Evolutionary conservation across 441 rosid species (phyloP).

Genomic region (Croton laevigatus): DNA sequence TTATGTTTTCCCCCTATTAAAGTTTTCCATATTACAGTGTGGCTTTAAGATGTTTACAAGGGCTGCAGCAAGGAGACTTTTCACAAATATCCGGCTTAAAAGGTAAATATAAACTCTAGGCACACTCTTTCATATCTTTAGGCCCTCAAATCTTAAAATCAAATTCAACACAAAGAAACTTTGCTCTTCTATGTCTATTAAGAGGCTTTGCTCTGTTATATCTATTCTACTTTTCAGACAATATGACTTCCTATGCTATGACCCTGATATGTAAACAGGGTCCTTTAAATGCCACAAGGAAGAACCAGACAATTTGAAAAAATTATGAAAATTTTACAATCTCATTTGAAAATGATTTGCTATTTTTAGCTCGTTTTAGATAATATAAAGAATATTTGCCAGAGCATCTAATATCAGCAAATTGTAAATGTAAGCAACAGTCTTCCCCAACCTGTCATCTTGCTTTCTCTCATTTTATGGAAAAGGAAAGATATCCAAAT

Average conservation of each 20-base stretch:
- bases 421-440: not conserved
- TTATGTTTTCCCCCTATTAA: slow-evolving; percentile 10
- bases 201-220: too few species aligned
- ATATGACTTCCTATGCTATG: too few species aligned
- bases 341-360: not conserved
- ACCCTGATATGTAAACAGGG: too few species aligned
- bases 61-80: slow-evolving; percentile 92
- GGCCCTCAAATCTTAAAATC: not conserved
- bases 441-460: not conserved
- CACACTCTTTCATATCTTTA: not conserved
- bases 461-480: not conserved
- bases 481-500: not conserved
- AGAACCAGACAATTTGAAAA: not conserved
- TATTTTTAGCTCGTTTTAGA: not conserved
- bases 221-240: too few species aligned
- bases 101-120: slow-evolving; percentile 36
- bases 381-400: not conserved
- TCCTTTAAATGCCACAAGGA: not conserved
- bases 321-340: not conserved
- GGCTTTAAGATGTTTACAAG: slow-evolving; percentile 99
- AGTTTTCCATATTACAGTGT: slow-evolving; percentile 50
- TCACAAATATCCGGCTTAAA: slow-evolving; percentile 75
- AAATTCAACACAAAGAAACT: not conserved
- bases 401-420: not conserved
- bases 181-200: too few species aligned